A percentile compares a stretch with the other conserved stretches of the same genome.
Evolutionary conservation across 306 rosid genomes (phyloP).

Genomic region (Cucumis cinereus): DNA sequence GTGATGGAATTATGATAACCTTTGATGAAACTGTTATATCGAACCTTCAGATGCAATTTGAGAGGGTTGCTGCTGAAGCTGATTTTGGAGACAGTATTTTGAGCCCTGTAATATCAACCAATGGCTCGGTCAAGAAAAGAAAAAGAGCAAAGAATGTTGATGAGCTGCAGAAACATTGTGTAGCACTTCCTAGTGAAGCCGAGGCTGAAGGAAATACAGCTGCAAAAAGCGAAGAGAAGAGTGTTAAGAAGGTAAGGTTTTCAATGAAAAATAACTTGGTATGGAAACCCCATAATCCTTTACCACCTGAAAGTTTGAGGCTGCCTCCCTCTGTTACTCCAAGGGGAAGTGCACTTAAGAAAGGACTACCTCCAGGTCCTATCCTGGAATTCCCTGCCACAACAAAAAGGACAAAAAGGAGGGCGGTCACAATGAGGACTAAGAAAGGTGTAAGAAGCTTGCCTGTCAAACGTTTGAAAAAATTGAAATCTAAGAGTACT

Average conservation of each 20-base stretch:
- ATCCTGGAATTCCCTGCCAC: slow-evolving; percentile 52
- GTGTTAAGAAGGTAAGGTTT: slow-evolving; percentile 72
- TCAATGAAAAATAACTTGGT: slow-evolving; percentile 88
- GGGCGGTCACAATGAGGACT: slow-evolving; percentile 31
- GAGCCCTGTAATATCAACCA: slow-evolving; percentile 12
- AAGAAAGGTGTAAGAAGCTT: slow-evolving; percentile 46
- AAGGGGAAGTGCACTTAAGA: slow-evolving; percentile 97
- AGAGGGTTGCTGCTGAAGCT: slow-evolving; percentile 71
- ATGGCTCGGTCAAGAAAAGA: slow-evolving; percentile 54
- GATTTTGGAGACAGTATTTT: slow-evolving; percentile 41
- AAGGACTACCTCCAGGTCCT: slow-evolving; percentile 95
- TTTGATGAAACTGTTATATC: slow-evolving; percentile 48
- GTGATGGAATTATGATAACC: slow-evolving; percentile 10
- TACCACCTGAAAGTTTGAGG: slow-evolving; percentile 85
- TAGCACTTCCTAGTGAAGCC: slow-evolving; percentile 18
- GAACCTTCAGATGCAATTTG: slow-evolving; percentile 81
- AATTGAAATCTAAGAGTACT: slow-evolving; percentile 30
- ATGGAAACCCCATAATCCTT: slow-evolving; percentile 87
- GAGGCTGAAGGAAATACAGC: slow-evolving; percentile 25
- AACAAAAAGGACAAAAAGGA: slow-evolving; percentile 40
- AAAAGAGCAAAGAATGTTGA: slow-evolving; percentile 56
- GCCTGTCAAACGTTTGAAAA: slow-evolving; percentile 56
- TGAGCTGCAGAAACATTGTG: slow-evolving; percentile 21
- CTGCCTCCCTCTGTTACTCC: slow-evolving; percentile 91
- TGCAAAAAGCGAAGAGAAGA: slow-evolving; percentile 57